Conservation (phyloP, 352 stramenopile species). For the Blastocystis sp. region DNA sequence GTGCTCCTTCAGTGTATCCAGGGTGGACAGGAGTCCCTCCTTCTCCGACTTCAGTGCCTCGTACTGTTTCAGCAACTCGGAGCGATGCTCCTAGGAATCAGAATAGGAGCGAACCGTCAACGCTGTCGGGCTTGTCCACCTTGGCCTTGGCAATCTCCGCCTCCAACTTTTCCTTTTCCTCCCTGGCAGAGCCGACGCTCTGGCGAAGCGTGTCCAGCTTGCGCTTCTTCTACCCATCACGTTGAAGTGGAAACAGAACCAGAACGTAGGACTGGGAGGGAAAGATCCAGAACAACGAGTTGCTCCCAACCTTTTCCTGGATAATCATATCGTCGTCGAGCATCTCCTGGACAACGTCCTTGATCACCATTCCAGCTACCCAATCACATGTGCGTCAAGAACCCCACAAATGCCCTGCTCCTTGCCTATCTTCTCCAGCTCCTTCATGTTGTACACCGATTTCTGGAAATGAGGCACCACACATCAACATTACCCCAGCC, state of each 20-base stretch:
- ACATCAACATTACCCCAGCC: neutral
- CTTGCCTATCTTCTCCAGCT: conserved; percentile 57
- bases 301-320: conserved; percentile 56
- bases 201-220: conserved; percentile 29
- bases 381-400: neutral
- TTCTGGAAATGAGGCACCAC: neutral
- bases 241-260: neutral
- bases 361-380: conserved; percentile 57
- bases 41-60: conserved; percentile 14
- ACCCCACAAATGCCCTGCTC: conserved; percentile 63
- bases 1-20: conserved; percentile 50
- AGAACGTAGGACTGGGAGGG: conserved; percentile 39
- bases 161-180: conserved; percentile 56
- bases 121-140: conserved; percentile 50
- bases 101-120: neutral
- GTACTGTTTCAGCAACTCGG: conserved; percentile 41
- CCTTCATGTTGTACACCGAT: conserved; percentile 66
- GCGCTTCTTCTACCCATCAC: conserved; percentile 58
- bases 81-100: conserved; percentile 47
- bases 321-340: conserved; percentile 68
- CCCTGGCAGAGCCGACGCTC: neutral
- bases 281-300: conserved; percentile 66
- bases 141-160: conserved; percentile 24
- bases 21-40: neutral
- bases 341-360: conserved; percentile 62